phyloP scores from a whole-genome alignment of 164 flowering plant genomes.

The Annona squamosa region DNA sequence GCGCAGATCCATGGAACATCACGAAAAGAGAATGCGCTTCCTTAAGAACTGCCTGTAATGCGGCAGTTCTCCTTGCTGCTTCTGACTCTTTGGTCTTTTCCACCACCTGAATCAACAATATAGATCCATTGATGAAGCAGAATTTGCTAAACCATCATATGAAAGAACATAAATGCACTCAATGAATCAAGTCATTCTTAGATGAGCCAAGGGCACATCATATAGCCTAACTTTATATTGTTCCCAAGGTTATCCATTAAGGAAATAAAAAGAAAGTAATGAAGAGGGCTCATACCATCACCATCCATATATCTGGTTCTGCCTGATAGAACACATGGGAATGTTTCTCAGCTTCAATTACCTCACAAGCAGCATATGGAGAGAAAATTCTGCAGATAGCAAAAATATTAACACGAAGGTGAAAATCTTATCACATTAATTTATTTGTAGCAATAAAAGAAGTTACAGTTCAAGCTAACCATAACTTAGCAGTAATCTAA shows the following conservation, averaged over 20 bases:
- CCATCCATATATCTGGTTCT: constrained; percentile 97
- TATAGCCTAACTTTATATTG: neutral
- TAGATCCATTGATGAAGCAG: constrained; percentile 1
- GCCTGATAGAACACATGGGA: constrained; percentile 87
- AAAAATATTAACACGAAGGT: constrained; percentile 4
- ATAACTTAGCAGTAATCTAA: neutral
- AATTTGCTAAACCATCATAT: neutral
- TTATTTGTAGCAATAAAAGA: constrained; percentile 1
- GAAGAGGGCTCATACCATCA: constrained; percentile 49
- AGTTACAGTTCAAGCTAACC: neutral
- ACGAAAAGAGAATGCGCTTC: constrained; percentile 89
- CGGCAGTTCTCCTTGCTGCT: constrained; percentile 69
- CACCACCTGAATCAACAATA: constrained; percentile 48
- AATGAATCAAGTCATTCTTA: neutral
- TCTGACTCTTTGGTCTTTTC: constrained; percentile 78
- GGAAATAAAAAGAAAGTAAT: neutral
- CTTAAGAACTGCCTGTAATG: constrained; percentile 65
- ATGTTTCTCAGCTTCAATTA: constrained; percentile 88
- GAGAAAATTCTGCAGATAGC: constrained; percentile 73
- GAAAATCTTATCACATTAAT: constrained; percentile 5
- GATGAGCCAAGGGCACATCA: neutral
- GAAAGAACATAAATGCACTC: neutral
- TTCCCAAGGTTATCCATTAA: neutral
- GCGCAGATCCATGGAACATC: constrained; percentile 86
- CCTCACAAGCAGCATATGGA: constrained; percentile 93